Evolutionary conservation across 1,139 yeast genomes (phyloP).

Genomic region (Candida freyschussii): DNA sequence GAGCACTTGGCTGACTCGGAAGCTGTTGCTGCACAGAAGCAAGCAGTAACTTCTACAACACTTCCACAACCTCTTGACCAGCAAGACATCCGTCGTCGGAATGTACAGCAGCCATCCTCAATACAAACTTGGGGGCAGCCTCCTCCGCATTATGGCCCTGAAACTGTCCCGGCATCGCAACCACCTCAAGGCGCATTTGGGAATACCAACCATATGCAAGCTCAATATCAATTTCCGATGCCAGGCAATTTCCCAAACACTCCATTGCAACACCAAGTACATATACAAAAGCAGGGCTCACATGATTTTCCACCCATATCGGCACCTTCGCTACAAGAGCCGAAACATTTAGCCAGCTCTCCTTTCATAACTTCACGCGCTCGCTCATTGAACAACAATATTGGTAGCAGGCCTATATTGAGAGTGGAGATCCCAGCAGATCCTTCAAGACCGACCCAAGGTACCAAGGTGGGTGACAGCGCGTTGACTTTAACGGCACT

Average conservation of each 20-base stretch:
- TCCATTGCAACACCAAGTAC: slow-evolving; percentile 7
- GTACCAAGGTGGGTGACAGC: slow-evolving; percentile 25
- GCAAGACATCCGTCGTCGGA: too few species aligned
- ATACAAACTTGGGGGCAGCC: slow-evolving; percentile 11
- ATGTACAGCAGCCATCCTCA: slow-evolving; percentile 9
- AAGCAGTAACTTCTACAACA: slow-evolving; percentile 11
- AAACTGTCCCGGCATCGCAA: slow-evolving; percentile 8
- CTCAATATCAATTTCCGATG: slow-evolving; percentile 3
- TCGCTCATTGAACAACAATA: slow-evolving; percentile 17
- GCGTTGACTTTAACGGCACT: slow-evolving; percentile 39
- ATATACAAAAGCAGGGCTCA: slow-evolving; percentile 3
- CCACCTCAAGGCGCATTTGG: too few species aligned
- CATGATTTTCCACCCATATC: slow-evolving; percentile 6
- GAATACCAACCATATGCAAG: slow-evolving; percentile 1
- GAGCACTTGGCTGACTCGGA: slow-evolving; percentile 1
- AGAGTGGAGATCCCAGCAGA: slow-evolving; percentile 45
- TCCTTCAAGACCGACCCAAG: slow-evolving; percentile 9
- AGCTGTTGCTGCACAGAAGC: slow-evolving; percentile 6
- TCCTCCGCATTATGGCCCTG: slow-evolving; percentile 4
- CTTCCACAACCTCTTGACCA: slow-evolving; percentile 9
- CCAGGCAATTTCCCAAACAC: slow-evolving; percentile 6
- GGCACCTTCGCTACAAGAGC: slow-evolving; percentile 6
- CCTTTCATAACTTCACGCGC: slow-evolving; percentile 18
- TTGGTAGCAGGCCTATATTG: slow-evolving; percentile 38
- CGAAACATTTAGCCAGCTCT: slow-evolving; percentile 5